Conservation (phyloP, 805 yeast genomes). For the Saturnispora quitensis region DNA sequence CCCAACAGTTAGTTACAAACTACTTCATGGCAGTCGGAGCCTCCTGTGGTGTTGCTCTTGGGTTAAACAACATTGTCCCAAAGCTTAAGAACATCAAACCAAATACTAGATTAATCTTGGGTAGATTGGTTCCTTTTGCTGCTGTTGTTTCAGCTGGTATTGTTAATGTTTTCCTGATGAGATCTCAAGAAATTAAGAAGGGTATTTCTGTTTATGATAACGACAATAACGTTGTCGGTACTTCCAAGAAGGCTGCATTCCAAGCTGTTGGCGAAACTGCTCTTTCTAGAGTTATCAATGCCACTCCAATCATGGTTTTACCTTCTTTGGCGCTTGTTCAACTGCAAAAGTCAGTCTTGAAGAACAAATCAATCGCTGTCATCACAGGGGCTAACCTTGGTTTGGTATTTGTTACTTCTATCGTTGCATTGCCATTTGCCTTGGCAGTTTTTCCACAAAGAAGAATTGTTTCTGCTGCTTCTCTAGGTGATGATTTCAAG, state of each 20-base stretch:
- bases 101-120: constrained; percentile 57
- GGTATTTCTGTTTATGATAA: constrained; percentile 68
- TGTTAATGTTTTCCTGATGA: constrained; percentile 93
- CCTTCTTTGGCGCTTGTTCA: constrained; percentile 82
- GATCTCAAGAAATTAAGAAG: constrained; percentile 85
- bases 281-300: constrained; percentile 86
- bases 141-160: constrained; percentile 98
- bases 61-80: constrained; percentile 88
- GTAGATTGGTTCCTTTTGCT: constrained; percentile 93
- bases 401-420: constrained; percentile 74
- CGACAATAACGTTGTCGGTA: constrained; percentile 56
- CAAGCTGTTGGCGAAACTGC: constrained; percentile 98
- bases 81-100: constrained; percentile 64
- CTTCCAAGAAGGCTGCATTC: constrained; percentile 77
- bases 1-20: constrained; percentile 65
- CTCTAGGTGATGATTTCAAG: constrained; percentile 58
- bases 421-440: constrained; percentile 88
- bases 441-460: constrained; percentile 93
- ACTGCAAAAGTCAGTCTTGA: constrained; percentile 62
- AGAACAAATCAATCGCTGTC: constrained; percentile 53
- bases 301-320: constrained; percentile 94
- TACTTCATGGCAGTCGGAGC: constrained; percentile 88
- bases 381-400: constrained; percentile 77
- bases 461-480: constrained; percentile 46
- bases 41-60: constrained; percentile 91